Evolutionary conservation across 1,139 yeast genomes (phyloP), one percentile per base, ranked within the genome.

Genomic region (Arxiozyma slooffiae): DNA sequence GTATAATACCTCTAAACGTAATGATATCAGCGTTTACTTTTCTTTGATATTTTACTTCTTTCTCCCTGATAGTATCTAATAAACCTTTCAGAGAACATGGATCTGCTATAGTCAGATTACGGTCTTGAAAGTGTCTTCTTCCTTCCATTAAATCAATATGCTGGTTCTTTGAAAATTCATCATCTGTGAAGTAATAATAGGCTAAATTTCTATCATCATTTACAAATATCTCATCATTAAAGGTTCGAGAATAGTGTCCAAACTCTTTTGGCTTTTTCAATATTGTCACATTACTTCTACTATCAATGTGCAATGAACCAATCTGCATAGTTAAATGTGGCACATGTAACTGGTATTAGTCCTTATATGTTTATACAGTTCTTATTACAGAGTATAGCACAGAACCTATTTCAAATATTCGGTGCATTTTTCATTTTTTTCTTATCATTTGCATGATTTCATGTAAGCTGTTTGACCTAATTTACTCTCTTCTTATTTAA

Each of bases 1-100:
- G 77, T 81, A 89, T 79, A 44, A 87, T 70, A 0, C 97, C 97
- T 60, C 97, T 73, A 77, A 88, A 88, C 0, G 96, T 81, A 44
- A 90, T 71, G 39, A 90, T 74, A 60, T 87, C 85, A 4, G 79
- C 80, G 34, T 75, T 75, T 1, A 78, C 62, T 17, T 21, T 41
- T 55, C 76, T 81, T 37, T 70, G 66, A 0, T 72, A 72, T 17
- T 68, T 67, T 7, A 63, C 54, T 18, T 90, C 97, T 58, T 77
- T 71, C 14, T 70, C 60, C 53, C 72, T 69, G n/a, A 90, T 61
- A 1, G 86, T 80, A 23, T 64, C 59, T 36, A 89, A 67, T 16
- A 85, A 67, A 1, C 83, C 79, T 43, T 74, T 73, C 55, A 88
- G 75, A 54, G 61, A 57, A 30, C 57, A 53, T 2, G 54, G 42